These are phyloP conservation scores for Septoria linicola DNA, from an alignment of 2,329 filamentous ascomycete species.

Conservation along the genomic window DNA sequence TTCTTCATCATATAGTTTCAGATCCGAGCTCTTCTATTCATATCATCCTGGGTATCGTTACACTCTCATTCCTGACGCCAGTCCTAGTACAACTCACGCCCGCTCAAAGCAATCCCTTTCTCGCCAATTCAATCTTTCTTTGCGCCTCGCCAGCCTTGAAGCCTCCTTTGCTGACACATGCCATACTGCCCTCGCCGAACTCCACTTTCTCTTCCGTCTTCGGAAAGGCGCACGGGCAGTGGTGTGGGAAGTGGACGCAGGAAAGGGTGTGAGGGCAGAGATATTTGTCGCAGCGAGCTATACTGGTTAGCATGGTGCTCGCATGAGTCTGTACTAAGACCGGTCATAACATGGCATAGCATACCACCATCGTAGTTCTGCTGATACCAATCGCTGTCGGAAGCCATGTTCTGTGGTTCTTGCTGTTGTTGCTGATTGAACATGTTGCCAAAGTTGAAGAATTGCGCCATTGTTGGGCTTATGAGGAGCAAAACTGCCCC, in stretches of 20 bases:
- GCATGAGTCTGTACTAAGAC: too few relatives aligned
- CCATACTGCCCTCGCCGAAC: constrained; percentile 69
- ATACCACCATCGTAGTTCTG: constrained; percentile 66
- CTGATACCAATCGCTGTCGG: constrained; percentile 79
- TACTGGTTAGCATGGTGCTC: too few relatives aligned
- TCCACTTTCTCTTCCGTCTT: constrained; percentile 64
- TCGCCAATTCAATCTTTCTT: constrained; percentile 74
- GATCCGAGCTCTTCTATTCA: not conserved
- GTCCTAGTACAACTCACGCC: not conserved
- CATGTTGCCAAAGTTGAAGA: constrained; percentile 95
- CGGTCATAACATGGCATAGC: not conserved
- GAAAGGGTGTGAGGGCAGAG: constrained; percentile 91
- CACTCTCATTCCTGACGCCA: not conserved
- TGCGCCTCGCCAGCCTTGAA: constrained; percentile 69
- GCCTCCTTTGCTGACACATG: constrained; percentile 74
- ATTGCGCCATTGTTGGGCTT: constrained; percentile 69
- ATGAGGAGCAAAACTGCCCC: constrained; percentile 57
- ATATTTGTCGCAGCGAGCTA: constrained; percentile 87
- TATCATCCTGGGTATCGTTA: constrained; percentile 7
- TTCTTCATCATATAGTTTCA: not conserved
- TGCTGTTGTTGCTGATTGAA: constrained; percentile 65
- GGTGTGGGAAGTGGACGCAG: constrained; percentile 94
- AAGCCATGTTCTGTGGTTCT: constrained; percentile 74
- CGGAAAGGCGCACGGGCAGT: constrained; percentile 86
- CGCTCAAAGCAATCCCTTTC: constrained; percentile 69